Percentiles rank a stretch among this genome's conserved stretches.
phyloP scores from a whole-genome alignment of 495 filamentous ascomycete species.

The Pyrenula massariospora region DNA sequence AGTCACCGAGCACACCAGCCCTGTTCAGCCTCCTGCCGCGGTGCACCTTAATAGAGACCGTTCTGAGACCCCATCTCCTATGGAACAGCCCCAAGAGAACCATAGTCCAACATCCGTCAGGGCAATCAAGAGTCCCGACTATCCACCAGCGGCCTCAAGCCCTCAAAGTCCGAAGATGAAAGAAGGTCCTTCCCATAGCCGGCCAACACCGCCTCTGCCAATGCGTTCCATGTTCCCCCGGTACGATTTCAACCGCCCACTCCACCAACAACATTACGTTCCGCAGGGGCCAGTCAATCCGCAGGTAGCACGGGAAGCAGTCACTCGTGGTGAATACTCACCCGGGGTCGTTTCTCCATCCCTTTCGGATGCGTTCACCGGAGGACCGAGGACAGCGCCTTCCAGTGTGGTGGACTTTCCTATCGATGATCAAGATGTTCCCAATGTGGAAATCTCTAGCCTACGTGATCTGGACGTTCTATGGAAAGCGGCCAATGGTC shows the following conservation, averaged over 20 bases:
- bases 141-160: background rate
- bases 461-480: slow-evolving; percentile 31
- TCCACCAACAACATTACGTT: slow-evolving; percentile 58
- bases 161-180: background rate
- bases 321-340: background rate
- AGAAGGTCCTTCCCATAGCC: background rate
- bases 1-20: background rate
- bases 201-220: slow-evolving; percentile 18
- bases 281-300: slow-evolving; percentile 43
- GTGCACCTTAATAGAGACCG: background rate
- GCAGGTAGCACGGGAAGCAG: background rate
- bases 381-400: slow-evolving; percentile 29
- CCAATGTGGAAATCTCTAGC: slow-evolving; percentile 27
- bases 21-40: background rate
- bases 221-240: slow-evolving; percentile 71
- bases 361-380: slow-evolving; percentile 28
- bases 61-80: background rate
- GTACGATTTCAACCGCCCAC: slow-evolving; percentile 61
- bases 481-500: slow-evolving; percentile 46
- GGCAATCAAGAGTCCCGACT: background rate
- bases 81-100: background rate
- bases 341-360: slow-evolving; percentile 1
- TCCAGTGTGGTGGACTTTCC: slow-evolving; percentile 35
- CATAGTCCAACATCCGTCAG: background rate
- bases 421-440: slow-evolving; percentile 19